These are phyloP conservation scores for Casuarina glauca DNA, from an alignment of 306 rosid species.

Conservation along the genomic window DNA sequence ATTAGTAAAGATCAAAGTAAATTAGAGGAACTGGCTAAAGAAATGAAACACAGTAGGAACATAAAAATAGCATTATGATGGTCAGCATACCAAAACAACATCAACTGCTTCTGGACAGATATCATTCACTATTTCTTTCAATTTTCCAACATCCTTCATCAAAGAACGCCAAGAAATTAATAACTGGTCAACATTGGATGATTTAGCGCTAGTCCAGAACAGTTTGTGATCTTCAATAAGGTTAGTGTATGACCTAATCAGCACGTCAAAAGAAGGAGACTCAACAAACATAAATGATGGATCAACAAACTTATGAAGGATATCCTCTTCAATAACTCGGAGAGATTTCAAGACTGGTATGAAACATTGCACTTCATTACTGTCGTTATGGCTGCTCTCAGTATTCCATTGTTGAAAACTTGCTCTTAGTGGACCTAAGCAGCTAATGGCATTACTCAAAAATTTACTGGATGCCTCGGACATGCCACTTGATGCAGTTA, in stretches of 20 bases:
- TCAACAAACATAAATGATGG: slow-evolving; percentile 49
- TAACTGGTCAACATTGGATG: slow-evolving; percentile 47
- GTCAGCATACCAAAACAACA: slow-evolving; percentile 56
- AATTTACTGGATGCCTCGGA: slow-evolving; percentile 17
- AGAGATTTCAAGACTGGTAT: slow-evolving; percentile 49
- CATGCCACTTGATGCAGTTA: slow-evolving; percentile 36
- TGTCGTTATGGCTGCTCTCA: slow-evolving; percentile 39
- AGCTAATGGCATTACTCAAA: slow-evolving; percentile 57
- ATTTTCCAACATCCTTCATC: slow-evolving; percentile 53
- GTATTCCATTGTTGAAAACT: slow-evolving; percentile 60
- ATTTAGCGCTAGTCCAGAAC: slow-evolving; percentile 54
- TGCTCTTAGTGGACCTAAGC: slow-evolving; percentile 48
- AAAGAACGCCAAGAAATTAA: slow-evolving; percentile 63
- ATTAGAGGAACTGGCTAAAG: slow-evolving; percentile 22
- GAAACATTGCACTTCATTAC: slow-evolving; percentile 31
- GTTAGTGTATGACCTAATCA: slow-evolving; percentile 46
- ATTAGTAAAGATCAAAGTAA: slow-evolving; percentile 7
- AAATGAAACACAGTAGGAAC: slow-evolving; percentile 5
- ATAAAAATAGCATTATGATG: background rate
- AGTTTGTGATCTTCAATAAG: slow-evolving; percentile 64
- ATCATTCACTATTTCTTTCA: slow-evolving; percentile 43
- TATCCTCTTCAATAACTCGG: slow-evolving; percentile 58
- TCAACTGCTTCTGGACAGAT: slow-evolving; percentile 57
- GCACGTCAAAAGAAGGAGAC: slow-evolving; percentile 50
- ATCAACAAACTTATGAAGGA: slow-evolving; percentile 52